Evolutionary conservation across 768 basidiomycete genomes (phyloP).

Genomic region (Agaricus sinodeliciosus): DNA sequence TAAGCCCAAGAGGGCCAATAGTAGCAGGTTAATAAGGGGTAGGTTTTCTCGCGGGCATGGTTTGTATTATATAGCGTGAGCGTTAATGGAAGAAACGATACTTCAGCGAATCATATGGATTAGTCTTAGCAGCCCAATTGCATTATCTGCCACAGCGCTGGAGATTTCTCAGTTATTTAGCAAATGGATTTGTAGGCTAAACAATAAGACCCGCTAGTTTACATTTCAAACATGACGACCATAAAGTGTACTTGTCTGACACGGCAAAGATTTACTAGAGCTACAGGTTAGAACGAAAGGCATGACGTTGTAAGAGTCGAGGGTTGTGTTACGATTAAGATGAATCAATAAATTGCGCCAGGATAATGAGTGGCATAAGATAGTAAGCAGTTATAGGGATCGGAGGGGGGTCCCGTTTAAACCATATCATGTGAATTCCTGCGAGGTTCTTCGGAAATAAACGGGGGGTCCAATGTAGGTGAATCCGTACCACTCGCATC

Average conservation of each 20-base stretch:
- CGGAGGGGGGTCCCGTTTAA: background rate
- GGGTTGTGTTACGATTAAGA: background rate
- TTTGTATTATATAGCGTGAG: no score
- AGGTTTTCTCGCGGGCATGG: no score
- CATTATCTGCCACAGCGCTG: no score
- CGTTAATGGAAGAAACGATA: no score
- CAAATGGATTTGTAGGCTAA: no score
- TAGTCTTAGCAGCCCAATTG: no score
- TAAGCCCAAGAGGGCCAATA: no score
- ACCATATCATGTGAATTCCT: slow-evolving; percentile 7
- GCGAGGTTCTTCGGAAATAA: slow-evolving; percentile 1
- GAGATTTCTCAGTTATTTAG: no score
- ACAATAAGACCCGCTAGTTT: no score
- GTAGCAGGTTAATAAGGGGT: no score
- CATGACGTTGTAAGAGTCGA: background rate
- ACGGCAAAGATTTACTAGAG: background rate
- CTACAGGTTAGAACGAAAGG: background rate
- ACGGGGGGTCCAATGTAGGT: slow-evolving; percentile 19
- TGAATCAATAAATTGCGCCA: background rate
- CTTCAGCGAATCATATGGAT: no score
- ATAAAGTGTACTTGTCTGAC: background rate
- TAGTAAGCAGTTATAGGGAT: background rate
- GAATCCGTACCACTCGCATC: slow-evolving; percentile 20
- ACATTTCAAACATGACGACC: background rate
- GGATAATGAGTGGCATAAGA: background rate